phyloP scores from a whole-genome alignment of 2,329 filamentous ascomycete genomes.

The Leptographium flavum region DNA sequence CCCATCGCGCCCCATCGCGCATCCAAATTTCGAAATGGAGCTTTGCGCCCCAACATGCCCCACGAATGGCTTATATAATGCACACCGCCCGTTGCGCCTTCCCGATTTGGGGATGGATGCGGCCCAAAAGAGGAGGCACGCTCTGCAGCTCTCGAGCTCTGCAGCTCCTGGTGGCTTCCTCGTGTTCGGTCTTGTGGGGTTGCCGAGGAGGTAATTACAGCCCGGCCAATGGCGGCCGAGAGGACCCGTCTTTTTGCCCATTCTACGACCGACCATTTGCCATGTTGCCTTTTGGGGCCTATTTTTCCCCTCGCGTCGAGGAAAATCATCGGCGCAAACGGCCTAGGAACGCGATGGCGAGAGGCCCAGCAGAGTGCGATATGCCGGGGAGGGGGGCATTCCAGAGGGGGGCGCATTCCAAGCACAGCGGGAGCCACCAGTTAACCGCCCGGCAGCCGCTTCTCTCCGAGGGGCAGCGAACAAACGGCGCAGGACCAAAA shows the following conservation, averaged over 20 bases:
- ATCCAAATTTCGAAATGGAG: slow-evolving; percentile 8
- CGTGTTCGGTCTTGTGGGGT: slow-evolving; percentile 3
- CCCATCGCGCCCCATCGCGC: no score
- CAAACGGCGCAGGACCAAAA: no score
- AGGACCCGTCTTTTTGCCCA: background rate
- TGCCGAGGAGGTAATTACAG: background rate
- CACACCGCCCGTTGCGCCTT: background rate
- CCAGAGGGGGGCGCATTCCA: no score
- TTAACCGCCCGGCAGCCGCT: no score
- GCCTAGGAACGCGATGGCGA: background rate
- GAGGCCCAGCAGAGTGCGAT: no score
- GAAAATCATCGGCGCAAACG: background rate
- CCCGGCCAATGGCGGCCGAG: background rate
- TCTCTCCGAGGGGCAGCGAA: no score
- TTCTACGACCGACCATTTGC: no score
- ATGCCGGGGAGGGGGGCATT: no score
- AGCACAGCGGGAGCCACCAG: no score
- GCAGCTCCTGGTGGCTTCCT: background rate
- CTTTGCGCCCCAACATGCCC: no score
- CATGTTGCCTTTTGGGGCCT: no score
- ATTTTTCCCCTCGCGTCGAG: background rate
- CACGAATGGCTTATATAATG: slow-evolving; percentile 1
- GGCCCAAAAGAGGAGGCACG: no score
- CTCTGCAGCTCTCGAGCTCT: background rate
- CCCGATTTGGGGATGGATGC: background rate